A percentile compares a stretch with the other conserved stretches of the same genome.
Conservation (phyloP, 169 alveolate genomes). For the Cryptosporidium meleagridis region DNA sequence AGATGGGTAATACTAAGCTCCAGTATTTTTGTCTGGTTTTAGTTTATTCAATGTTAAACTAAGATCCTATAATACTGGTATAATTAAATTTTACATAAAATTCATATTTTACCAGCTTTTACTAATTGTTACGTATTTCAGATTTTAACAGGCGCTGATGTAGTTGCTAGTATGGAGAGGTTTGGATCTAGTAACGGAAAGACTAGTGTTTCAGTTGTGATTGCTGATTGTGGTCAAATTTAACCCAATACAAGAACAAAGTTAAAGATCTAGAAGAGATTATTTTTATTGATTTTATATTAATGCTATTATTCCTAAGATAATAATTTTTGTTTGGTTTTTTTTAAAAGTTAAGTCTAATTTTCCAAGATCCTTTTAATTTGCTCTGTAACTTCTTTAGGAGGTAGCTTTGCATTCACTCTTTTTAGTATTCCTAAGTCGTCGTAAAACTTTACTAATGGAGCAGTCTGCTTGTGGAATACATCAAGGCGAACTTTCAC, state of each 20-base stretch:
- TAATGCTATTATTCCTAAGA: not conserved
- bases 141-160: slow-evolving; percentile 89
- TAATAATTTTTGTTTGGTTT: no score
- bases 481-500: slow-evolving; percentile 82
- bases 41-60: not conserved
- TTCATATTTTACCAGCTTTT: not conserved
- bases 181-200: slow-evolving; percentile 92
- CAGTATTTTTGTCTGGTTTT: slow-evolving; percentile 65
- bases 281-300: not conserved
- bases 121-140: not conserved
- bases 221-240: slow-evolving; percentile 93
- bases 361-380: slow-evolving; percentile 58
- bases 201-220: slow-evolving; percentile 87
- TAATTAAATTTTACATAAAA: not conserved
- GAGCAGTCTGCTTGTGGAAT: slow-evolving; percentile 83
- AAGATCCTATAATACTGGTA: slow-evolving; percentile 37
- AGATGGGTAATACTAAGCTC: slow-evolving; percentile 67
- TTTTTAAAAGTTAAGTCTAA: not conserved
- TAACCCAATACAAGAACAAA: not conserved
- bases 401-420: slow-evolving; percentile 81
- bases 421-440: slow-evolving; percentile 79
- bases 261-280: not conserved
- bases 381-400: slow-evolving; percentile 82
- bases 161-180: slow-evolving; percentile 91
- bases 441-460: slow-evolving; percentile 84